These are phyloP conservation scores for Eucalyptus urophylla DNA, from an alignment of 345 rosid species.

Conservation along the genomic window DNA sequence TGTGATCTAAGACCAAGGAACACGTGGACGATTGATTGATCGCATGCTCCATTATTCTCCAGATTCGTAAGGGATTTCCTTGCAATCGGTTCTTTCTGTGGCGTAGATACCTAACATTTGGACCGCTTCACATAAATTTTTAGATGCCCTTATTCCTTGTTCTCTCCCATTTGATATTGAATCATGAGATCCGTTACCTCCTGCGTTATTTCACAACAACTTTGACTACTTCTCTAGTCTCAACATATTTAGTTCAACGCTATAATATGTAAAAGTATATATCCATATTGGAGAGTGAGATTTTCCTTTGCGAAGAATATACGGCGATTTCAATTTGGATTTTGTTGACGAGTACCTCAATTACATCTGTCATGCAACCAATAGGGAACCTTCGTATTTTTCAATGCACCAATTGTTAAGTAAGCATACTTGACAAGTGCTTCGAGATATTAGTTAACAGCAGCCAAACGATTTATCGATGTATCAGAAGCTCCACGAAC, in stretches of 20 bases:
- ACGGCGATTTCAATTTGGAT: neutral
- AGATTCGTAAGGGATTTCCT: neutral
- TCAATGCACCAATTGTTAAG: neutral
- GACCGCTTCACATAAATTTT: neutral
- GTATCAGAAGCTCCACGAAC: neutral
- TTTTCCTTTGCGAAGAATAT: neutral
- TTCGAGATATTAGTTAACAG: neutral
- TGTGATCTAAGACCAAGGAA: neutral
- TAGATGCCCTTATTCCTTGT: neutral
- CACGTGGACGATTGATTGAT: neutral
- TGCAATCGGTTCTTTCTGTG: fast-evolving
- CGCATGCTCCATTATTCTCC: fast-evolving
- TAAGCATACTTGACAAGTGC: neutral
- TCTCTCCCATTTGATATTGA: neutral
- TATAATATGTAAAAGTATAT: neutral
- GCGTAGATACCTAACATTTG: neutral
- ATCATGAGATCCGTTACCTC: neutral
- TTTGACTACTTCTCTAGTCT: neutral
- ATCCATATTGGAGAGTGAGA: neutral
- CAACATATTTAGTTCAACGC: neutral
- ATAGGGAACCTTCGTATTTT: neutral
- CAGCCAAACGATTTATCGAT: neutral
- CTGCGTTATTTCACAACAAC: neutral
- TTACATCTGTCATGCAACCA: neutral
- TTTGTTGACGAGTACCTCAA: neutral